phyloP scores from a whole-genome alignment of 2,329 filamentous ascomycete species.

The Stachybotrys chartarum region DNA sequence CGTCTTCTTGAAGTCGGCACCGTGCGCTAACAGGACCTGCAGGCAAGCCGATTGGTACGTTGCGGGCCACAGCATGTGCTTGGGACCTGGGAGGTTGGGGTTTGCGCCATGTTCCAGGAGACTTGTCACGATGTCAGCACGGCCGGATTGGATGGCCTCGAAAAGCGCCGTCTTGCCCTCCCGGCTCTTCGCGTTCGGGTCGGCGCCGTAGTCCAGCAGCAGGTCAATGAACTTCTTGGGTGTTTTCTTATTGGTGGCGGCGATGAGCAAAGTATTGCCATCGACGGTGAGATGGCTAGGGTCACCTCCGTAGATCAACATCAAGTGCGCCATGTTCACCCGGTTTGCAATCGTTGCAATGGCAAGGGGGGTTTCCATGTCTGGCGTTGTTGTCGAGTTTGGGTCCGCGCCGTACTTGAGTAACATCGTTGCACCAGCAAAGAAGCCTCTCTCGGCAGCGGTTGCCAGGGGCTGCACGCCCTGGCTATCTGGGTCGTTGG shows the following conservation, averaged over 20 bases:
- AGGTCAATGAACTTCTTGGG: slow-evolving; percentile 49
- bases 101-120: slow-evolving; percentile 52
- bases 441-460: slow-evolving; percentile 44
- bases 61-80: slow-evolving; percentile 62
- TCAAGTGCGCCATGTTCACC: slow-evolving; percentile 49
- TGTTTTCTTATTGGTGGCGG: slow-evolving; percentile 51
- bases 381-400: slow-evolving; percentile 41
- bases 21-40: slow-evolving; percentile 49
- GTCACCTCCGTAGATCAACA: slow-evolving; percentile 55
- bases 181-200: slow-evolving; percentile 51
- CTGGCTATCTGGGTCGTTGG: slow-evolving; percentile 42
- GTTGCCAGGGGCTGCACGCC: slow-evolving; percentile 44
- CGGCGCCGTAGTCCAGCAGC: slow-evolving; percentile 51
- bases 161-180: slow-evolving; percentile 59
- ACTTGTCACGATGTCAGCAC: slow-evolving; percentile 47
- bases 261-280: slow-evolving; percentile 55
- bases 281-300: slow-evolving; percentile 44
- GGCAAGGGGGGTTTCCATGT: slow-evolving; percentile 48
- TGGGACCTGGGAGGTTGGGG: slow-evolving; percentile 61
- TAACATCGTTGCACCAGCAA: slow-evolving; percentile 50
- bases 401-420: slow-evolving; percentile 59
- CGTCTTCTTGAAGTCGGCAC: slow-evolving; percentile 52
- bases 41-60: slow-evolving; percentile 52
- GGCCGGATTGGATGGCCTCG: slow-evolving; percentile 48
- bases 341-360: slow-evolving; percentile 44